These are phyloP conservation scores for Dendrobium huoshanense DNA, from an alignment of 106 monocot species.

Conservation along the genomic window DNA sequence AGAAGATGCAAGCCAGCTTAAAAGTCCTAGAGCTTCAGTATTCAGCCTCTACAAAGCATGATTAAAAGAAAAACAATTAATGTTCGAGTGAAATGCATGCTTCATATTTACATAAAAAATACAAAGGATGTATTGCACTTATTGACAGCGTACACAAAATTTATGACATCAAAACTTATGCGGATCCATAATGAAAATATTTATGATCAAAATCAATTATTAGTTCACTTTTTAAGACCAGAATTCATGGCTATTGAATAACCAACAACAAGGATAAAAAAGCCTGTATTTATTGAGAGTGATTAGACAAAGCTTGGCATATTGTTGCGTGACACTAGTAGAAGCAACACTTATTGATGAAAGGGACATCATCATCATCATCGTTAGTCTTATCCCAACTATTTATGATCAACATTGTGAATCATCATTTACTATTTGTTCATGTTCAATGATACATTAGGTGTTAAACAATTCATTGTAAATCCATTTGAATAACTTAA, in stretches of 20 bases:
- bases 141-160: neutral
- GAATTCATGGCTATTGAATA: neutral
- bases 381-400: no score
- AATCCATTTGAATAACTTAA: no score
- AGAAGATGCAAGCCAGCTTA: slow-evolving; percentile 89
- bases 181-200: neutral
- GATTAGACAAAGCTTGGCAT: neutral
- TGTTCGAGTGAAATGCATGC: neutral
- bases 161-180: neutral
- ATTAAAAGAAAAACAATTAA: neutral
- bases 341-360: neutral
- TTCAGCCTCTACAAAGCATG: slow-evolving; percentile 31
- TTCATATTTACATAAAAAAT: neutral
- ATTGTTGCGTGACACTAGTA: neutral
- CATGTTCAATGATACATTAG: no score
- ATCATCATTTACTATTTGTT: no score
- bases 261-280: neutral
- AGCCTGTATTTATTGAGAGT: neutral
- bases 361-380: neutral
- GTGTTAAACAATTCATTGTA: no score
- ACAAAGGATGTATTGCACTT: neutral
- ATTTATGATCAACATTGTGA: no score
- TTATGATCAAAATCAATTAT: neutral
- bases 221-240: neutral
- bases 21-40: slow-evolving; percentile 62